Percentiles rank a stretch among this genome's conserved stretches.
Evolutionary conservation across 163 green algal genomes (phyloP).

Genomic region (Trebouxia gelatinosa): DNA sequence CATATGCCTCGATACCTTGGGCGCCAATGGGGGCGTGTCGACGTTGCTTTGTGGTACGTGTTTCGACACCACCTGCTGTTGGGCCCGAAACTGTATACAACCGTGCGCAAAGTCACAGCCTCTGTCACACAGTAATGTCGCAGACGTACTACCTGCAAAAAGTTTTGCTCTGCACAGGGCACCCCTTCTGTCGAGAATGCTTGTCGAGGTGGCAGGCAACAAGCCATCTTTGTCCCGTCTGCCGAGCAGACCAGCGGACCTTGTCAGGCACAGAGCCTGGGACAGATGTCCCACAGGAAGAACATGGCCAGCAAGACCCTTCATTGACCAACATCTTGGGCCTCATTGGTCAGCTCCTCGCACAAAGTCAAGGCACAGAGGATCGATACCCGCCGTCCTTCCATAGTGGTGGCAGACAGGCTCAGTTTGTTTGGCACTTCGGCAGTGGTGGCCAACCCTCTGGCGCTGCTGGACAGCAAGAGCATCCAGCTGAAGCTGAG

Average conservation of each 20-base stretch:
- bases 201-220: conserved; percentile 10
- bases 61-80: neutral
- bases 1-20: conserved; percentile 20
- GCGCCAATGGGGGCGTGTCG: conserved; percentile 21
- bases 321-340: conserved; percentile 1
- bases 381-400: neutral
- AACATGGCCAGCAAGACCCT: neutral
- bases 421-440: neutral
- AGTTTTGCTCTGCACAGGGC: neutral
- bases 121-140: no score
- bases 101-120: neutral
- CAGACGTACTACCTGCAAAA: no score
- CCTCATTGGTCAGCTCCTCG: neutral
- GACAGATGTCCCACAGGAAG: neutral
- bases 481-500: neutral
- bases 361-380: neutral
- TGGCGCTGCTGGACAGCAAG: no score
- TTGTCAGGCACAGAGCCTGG: neutral
- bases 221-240: conserved; percentile 10
- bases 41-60: conserved; percentile 21
- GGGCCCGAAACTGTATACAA: neutral
- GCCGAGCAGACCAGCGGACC: conserved; percentile 15
- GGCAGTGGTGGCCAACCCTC: neutral
- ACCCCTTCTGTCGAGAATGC: conserved; percentile 18
- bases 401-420: neutral